Base-by-base conservation (phyloP, 305 asterid genomes). In the Andrographis paniculata region DNA sequence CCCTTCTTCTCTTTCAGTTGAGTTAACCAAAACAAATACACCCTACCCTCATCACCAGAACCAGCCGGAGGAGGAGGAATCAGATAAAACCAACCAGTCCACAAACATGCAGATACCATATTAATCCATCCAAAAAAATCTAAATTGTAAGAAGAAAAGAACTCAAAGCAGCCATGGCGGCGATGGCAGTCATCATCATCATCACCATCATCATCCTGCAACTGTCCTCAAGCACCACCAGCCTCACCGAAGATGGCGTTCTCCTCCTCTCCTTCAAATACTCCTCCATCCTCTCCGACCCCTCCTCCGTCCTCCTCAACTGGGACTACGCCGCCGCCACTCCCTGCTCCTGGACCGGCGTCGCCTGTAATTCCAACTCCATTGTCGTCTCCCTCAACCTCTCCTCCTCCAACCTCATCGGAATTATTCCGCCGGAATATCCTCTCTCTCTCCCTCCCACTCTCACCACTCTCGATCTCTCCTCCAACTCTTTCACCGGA, bases 291-390 rank as follows among this genome's bases (percentile, higher is more conserved):
- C 64, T 78, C 1, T 66, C 60, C 44, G 96, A 86, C 73, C 95
- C 96, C 53, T 64, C 73, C 33, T 82, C 83, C 6, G 83, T 80
- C 64, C 87, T 86, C 41, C 88, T 73, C 4, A 73, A 71, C 45
- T 91, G 96, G 98, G 62, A 83, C 45, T 86, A 86, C 57, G 72
- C 59, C 38, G 95, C 80, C 42, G 73, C 42, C 24, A 76, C 63
- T 14, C 94, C 95, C 1, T 91, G 96, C 65, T 35, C 57, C 8
- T 91, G 98, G 96, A 64, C 48, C 8, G 96, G 96, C 19, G 83
- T 89, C 6, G 65, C 52, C 68, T 17, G 47, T 31, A 21, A 62
- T 75, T 15, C 52, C 50, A 23, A 39, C 54, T 16, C 4, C 47
- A 48, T 44, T 54, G 96, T 82, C 4, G 14, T 67, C 0, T 37